These are phyloP conservation scores for Caryopteris hybrid DNA, from an alignment of 305 asterid species.

Conservation along the genomic window DNA sequence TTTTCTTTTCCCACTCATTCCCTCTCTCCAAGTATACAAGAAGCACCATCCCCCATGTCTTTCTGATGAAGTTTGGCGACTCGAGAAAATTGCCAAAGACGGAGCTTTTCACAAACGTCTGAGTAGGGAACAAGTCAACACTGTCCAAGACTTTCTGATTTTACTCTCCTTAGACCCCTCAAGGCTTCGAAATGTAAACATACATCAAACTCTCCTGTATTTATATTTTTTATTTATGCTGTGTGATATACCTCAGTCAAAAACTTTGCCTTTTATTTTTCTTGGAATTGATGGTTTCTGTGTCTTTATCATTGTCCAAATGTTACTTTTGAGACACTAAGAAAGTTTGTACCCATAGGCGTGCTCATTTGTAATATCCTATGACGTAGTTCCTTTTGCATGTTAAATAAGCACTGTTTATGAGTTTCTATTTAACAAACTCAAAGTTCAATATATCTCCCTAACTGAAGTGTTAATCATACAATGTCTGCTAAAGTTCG, in stretches of 20 bases:
- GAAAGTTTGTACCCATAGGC: background rate
- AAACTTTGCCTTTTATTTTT: background rate
- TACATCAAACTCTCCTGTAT: background rate
- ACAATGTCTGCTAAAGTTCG: no score
- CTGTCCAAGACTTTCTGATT: constrained; percentile 81
- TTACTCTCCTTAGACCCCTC: constrained; percentile 56
- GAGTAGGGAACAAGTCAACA: constrained; percentile 62
- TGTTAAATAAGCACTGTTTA: no score
- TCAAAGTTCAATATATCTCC: no score
- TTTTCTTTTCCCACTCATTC: background rate
- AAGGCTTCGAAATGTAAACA: constrained; percentile 68
- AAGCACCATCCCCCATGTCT: constrained; percentile 95
- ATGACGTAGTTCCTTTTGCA: no score
- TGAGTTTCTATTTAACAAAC: no score
- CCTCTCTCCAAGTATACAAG: constrained; percentile 71
- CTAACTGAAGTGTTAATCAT: no score
- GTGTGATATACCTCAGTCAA: background rate
- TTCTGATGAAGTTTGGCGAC: constrained; percentile 87
- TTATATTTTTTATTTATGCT: background rate
- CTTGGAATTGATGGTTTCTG: background rate
- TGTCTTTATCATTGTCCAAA: background rate
- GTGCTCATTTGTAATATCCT: background rate
- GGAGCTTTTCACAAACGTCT: constrained; percentile 94
- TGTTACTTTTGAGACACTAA: no score
- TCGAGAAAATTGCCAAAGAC: constrained; percentile 90